Percentiles rank a stretch among this genome's conserved stretches.
Evolutionary conservation across 805 yeast genomes (phyloP).

Genomic region (Candida sakaeoensis): DNA sequence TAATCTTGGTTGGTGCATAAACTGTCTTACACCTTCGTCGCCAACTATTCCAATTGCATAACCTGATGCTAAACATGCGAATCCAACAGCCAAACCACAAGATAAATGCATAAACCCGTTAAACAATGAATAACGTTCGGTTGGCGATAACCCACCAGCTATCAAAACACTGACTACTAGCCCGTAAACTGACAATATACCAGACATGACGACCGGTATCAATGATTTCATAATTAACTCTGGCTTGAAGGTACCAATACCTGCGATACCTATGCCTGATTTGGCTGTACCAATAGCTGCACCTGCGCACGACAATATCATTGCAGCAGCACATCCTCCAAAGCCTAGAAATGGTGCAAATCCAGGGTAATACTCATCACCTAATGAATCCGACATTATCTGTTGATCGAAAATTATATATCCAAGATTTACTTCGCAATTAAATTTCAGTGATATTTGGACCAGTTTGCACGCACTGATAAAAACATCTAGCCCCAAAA

Average conservation of each 20-base stretch:
- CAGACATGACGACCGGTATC: conserved; percentile 97
- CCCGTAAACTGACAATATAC: conserved; percentile 96
- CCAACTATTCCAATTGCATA: conserved; percentile 95
- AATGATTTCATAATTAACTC: conserved; percentile 93
- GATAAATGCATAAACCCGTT: conserved; percentile 98
- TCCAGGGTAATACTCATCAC: conserved; percentile 70
- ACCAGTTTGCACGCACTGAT: neutral
- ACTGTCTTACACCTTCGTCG: conserved; percentile 86
- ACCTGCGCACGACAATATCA: conserved; percentile 90
- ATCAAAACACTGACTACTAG: conserved; percentile 93
- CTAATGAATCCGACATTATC: conserved; percentile 23
- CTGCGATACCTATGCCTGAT: conserved; percentile 96
- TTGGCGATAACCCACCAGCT: conserved; percentile 84
- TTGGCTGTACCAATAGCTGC: conserved; percentile 99
- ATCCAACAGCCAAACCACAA: conserved; percentile 94
- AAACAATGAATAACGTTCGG: conserved; percentile 76
- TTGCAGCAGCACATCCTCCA: conserved; percentile 94
- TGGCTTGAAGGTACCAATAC: conserved; percentile 96
- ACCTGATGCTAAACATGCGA: conserved; percentile 94
- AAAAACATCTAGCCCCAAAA: too few relatives aligned
- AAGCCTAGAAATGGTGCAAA: conserved; percentile 97
- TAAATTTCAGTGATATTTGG: neutral
- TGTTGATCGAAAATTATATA: neutral
- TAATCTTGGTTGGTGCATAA: conserved; percentile 81
- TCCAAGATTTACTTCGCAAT: neutral